Percentiles rank a stretch among this genome's conserved stretches.
Evolutionary conservation across 2,329 filamentous ascomycete species (phyloP).

Genomic region (Talaromyces islandicus): DNA sequence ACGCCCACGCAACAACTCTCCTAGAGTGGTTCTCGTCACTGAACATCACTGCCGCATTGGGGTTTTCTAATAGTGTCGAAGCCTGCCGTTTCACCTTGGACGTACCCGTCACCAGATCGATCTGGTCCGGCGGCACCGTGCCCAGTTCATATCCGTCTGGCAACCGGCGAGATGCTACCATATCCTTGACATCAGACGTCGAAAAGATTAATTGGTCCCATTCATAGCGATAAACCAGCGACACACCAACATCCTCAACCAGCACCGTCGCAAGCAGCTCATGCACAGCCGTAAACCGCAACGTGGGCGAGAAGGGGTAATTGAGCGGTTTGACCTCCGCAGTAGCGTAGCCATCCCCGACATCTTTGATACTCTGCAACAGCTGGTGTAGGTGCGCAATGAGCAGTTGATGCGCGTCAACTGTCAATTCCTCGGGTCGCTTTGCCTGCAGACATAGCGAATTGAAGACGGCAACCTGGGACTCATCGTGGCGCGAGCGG

Average conservation of each 20-base stretch:
- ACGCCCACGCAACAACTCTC: slow-evolving; percentile 1
- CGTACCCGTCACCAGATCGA: background rate
- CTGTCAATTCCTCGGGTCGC: background rate
- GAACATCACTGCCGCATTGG: background rate
- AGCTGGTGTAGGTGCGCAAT: background rate
- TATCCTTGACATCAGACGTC: background rate
- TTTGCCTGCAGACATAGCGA: slow-evolving; percentile 1
- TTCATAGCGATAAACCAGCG: background rate
- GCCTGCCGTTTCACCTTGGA: slow-evolving; percentile 3
- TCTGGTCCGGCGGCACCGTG: background rate
- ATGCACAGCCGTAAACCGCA: background rate
- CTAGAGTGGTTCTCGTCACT: background rate
- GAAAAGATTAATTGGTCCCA: slow-evolving; percentile 4
- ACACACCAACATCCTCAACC: background rate
- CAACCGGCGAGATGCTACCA: background rate
- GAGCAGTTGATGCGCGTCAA: background rate
- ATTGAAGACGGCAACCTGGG: slow-evolving; percentile 1
- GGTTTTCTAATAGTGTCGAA: background rate
- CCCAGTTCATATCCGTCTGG: slow-evolving; percentile 1
- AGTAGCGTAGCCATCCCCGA: background rate
- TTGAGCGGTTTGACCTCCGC: background rate
- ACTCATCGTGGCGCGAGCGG: slow-evolving; percentile 2
- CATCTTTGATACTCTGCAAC: background rate
- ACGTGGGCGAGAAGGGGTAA: background rate
- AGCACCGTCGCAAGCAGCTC: background rate